phyloP scores from a whole-genome alignment of 352 stramenopile species.

The Globisporangium middletonii region DNA sequence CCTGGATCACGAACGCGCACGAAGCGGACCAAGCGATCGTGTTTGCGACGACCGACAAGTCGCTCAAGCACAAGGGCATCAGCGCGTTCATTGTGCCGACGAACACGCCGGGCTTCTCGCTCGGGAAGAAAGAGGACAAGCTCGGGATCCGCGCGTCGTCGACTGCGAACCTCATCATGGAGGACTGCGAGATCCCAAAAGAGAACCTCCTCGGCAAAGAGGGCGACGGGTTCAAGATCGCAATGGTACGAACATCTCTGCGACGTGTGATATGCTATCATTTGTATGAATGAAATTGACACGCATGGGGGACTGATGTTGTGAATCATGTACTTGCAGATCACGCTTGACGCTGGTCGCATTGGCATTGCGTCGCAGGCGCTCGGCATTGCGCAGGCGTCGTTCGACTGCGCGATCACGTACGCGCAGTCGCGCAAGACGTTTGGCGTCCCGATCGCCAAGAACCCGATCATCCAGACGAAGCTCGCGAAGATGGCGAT shows the following conservation, averaged over 20 bases:
- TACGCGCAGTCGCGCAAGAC: conserved; percentile 93
- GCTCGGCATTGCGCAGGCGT: conserved; percentile 94
- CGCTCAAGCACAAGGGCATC: conserved; percentile 94
- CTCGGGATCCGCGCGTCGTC: conserved; percentile 95
- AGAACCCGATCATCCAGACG: conserved; percentile 83
- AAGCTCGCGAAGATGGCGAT: conserved; percentile 94
- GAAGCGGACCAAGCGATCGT: conserved; percentile 92
- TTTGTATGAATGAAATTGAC: background rate
- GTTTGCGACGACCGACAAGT: conserved; percentile 97
- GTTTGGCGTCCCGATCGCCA: conserved; percentile 91
- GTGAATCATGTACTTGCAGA: conserved; percentile 20
- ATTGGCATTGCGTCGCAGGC: conserved; percentile 95
- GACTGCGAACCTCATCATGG: conserved; percentile 96
- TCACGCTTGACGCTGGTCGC: conserved; percentile 92
- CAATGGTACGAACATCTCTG: conserved; percentile 28
- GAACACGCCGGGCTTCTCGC: conserved; percentile 88
- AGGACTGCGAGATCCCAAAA: conserved; percentile 91
- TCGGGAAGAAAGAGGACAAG: conserved; percentile 98
- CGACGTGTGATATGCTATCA: too few species aligned
- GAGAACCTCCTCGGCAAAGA: conserved; percentile 79
- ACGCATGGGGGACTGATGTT: background rate
- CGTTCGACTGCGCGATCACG: conserved; percentile 94
- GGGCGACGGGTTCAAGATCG: conserved; percentile 89
- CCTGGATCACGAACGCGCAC: conserved; percentile 96
- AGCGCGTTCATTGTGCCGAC: conserved; percentile 95